phyloP scores from a whole-genome alignment of 192 early-diverging fungal genomes.

The Podila clonocystis region DNA sequence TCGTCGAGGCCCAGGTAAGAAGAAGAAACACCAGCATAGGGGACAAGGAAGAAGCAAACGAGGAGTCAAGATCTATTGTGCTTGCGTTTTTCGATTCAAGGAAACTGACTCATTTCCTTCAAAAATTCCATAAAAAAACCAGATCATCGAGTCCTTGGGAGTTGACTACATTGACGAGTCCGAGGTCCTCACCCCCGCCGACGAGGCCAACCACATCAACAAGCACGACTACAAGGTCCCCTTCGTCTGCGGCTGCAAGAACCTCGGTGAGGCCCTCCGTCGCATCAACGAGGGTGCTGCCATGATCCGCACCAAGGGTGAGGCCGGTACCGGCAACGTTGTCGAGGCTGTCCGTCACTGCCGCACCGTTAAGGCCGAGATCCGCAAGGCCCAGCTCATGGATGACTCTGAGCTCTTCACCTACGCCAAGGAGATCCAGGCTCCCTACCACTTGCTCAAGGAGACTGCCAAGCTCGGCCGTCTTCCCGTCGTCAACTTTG shows the following conservation, averaged over 20 bases:
- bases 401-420: conserved; percentile 90
- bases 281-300: conserved; percentile 97
- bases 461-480: conserved; percentile 88
- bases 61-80: too few species aligned
- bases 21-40: neutral
- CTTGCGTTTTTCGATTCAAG: neutral
- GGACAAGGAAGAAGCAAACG: neutral
- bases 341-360: conserved; percentile 98
- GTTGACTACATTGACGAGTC: conserved; percentile 99
- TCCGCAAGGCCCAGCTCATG: conserved; percentile 86
- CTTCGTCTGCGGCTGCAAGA: conserved; percentile 96
- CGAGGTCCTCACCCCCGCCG: conserved; percentile 95
- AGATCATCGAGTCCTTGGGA: conserved; percentile 89
- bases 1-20: conserved; percentile 93
- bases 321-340: conserved; percentile 98
- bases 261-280: conserved; percentile 97
- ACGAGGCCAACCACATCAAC: conserved; percentile 95
- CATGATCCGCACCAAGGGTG: conserved; percentile 99
- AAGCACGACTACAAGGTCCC: conserved; percentile 95
- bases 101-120: neutral
- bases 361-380: conserved; percentile 87
- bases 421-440: conserved; percentile 97
- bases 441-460: conserved; percentile 90
- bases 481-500: conserved; percentile 98
- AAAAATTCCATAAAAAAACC: conserved; percentile 8